phyloP scores from a whole-genome alignment of 2,329 filamentous ascomycete genomes.

The Colletotrichum plurivorum region DNA sequence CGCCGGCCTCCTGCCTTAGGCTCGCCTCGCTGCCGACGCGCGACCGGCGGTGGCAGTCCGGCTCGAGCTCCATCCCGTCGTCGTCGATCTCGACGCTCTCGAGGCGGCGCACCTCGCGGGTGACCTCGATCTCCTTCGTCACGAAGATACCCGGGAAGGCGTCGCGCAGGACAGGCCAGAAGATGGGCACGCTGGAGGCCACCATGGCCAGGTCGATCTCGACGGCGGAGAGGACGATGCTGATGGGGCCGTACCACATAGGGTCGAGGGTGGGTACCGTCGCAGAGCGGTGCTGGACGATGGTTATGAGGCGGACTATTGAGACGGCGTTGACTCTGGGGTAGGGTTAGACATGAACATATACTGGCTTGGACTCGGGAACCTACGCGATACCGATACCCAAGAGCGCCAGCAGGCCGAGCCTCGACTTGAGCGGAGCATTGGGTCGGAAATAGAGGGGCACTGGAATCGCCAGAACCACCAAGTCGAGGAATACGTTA shows the following conservation, averaged over 20 bases:
- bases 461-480: constrained; percentile 51
- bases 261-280: constrained; percentile 51
- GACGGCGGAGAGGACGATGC: constrained; percentile 42
- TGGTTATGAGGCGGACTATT: constrained; percentile 49
- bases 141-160: constrained; percentile 36
- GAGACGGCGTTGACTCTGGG: constrained; percentile 45
- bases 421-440: constrained; percentile 42
- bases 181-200: constrained; percentile 80
- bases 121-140: constrained; percentile 36
- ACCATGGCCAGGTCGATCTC: constrained; percentile 47
- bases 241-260: constrained; percentile 49
- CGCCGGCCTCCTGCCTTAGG: constrained; percentile 27
- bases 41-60: constrained; percentile 23
- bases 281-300: constrained; percentile 48
- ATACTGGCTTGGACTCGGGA: too few species aligned
- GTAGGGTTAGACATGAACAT: neutral
- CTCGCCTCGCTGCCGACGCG: constrained; percentile 38
- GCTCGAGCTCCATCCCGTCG: constrained; percentile 26
- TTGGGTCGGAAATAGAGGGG: constrained; percentile 49
- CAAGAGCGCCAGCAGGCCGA: constrained; percentile 48
- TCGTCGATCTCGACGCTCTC: constrained; percentile 34
- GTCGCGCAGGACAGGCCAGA: constrained; percentile 75
- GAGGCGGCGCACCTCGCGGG: constrained; percentile 24
- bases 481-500: constrained; percentile 51
- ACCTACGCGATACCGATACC: constrained; percentile 50